Conservation (phyloP, 305 asterid species). For the Lippia alba region DNA sequence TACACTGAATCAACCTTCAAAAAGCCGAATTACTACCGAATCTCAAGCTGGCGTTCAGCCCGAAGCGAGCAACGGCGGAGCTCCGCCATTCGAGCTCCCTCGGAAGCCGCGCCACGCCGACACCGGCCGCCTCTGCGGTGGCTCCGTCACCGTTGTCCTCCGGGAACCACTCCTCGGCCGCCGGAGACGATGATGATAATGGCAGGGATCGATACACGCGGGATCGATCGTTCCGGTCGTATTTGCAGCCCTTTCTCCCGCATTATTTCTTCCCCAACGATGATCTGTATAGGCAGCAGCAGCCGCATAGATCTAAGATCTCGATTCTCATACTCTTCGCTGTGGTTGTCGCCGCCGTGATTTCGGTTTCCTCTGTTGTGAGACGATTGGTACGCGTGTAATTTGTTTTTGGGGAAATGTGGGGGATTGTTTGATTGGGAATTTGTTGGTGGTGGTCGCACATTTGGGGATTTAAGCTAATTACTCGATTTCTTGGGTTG, state of each 20-base stretch:
- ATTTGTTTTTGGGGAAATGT: constrained; percentile 23
- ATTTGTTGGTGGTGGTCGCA: not conserved
- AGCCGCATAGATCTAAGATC: constrained; percentile 66
- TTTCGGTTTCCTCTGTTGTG: constrained; percentile 59
- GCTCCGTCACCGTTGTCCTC: constrained; percentile 52
- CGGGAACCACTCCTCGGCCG: constrained; percentile 34
- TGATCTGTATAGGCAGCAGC: constrained; percentile 64
- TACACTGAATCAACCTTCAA: not conserved
- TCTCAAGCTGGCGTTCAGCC: constrained; percentile 90
- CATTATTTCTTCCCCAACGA: constrained; percentile 48
- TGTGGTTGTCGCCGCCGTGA: constrained; percentile 50
- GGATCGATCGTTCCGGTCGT: constrained; percentile 77
- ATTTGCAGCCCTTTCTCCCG: constrained; percentile 62
- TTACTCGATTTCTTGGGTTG: constrained; percentile 16
- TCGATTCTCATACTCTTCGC: constrained; percentile 52
- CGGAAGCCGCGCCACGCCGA: constrained; percentile 65
- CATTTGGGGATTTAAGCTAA: constrained; percentile 4
- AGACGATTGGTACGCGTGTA: constrained; percentile 64
- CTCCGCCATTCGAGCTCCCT: constrained; percentile 96
- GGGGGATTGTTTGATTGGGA: constrained; percentile 20
- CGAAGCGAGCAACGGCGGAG: constrained; percentile 97
- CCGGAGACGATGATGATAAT: constrained; percentile 55
- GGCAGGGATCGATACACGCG: constrained; percentile 72
- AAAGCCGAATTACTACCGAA: constrained; percentile 26
- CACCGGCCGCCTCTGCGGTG: constrained; percentile 54